A percentile compares a stretch with the other conserved stretches of the same genome.
Conservation (phyloP, 495 filamentous ascomycete genomes). For the Margaritispora aquatica region DNA sequence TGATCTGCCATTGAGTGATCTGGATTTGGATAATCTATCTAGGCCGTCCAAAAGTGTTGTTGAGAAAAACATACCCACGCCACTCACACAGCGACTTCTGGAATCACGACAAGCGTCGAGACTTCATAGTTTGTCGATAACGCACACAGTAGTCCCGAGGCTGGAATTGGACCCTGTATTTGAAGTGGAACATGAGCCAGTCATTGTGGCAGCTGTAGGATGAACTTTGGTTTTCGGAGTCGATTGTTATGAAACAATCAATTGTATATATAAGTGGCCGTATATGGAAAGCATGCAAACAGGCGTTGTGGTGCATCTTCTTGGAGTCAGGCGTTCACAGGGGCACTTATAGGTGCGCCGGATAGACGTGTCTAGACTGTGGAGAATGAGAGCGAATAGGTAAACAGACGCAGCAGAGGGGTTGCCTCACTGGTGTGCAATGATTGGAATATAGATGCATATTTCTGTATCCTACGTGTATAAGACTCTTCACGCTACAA, state of each 20-base stretch:
- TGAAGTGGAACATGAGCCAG: not conserved
- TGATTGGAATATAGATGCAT: too few species aligned
- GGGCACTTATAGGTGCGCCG: not conserved
- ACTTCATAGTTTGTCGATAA: not conserved
- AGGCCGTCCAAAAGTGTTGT: too few species aligned
- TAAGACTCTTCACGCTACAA: not conserved
- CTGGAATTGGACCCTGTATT: not conserved
- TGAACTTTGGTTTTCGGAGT: not conserved
- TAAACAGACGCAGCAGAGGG: not conserved
- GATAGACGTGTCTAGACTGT: not conserved
- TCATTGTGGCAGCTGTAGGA: not conserved
- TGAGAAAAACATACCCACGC: too few species aligned
- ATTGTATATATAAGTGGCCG: not conserved
- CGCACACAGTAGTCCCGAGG: not conserved
- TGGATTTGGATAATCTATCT: too few species aligned
- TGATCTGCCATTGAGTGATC: too few species aligned
- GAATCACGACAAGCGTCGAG: too few species aligned
- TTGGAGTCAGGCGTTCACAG: not conserved
- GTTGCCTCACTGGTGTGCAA: too few species aligned
- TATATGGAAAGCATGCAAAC: not conserved
- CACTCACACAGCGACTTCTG: too few species aligned
- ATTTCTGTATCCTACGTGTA: not conserved
- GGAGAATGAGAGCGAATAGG: not conserved
- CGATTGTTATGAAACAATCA: not conserved
- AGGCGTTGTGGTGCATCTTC: not conserved